phyloP scores from a whole-genome alignment of 2,329 filamentous ascomycete genomes.

The Didymella exigua region DNA sequence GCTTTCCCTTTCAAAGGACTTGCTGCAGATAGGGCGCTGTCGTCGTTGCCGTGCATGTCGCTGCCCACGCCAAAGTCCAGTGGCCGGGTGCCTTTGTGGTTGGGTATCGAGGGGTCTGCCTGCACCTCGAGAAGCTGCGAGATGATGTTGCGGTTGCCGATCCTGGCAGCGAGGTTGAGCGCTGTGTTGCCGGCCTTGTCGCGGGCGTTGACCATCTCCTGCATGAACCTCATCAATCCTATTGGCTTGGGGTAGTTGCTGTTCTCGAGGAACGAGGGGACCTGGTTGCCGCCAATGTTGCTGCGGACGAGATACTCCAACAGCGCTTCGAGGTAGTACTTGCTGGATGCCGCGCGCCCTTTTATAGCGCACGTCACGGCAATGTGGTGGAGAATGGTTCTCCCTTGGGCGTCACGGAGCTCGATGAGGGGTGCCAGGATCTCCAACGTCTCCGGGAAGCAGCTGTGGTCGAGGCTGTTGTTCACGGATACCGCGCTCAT shows the following conservation, averaged over 20 bases:
- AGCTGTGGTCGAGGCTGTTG: slow-evolving; percentile 89
- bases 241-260: slow-evolving; percentile 69
- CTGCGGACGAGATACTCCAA: slow-evolving; percentile 94
- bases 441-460: slow-evolving; percentile 88
- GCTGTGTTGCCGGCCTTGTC: slow-evolving; percentile 95
- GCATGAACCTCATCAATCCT: slow-evolving; percentile 90
- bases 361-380: slow-evolving; percentile 95
- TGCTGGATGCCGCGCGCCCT: slow-evolving; percentile 85
- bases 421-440: slow-evolving; percentile 89
- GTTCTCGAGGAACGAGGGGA: slow-evolving; percentile 55
- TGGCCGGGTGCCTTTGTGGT: slow-evolving; percentile 84
- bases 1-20: slow-evolving; percentile 48
- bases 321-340: slow-evolving; percentile 93
- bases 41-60: slow-evolving; percentile 56
- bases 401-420: slow-evolving; percentile 82
- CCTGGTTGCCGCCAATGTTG: slow-evolving; percentile 45
- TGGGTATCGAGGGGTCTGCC: slow-evolving; percentile 89
- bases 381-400: slow-evolving; percentile 95
- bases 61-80: slow-evolving; percentile 93
- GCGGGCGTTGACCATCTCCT: slow-evolving; percentile 93
- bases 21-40: slow-evolving; percentile 44
- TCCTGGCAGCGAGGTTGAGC: slow-evolving; percentile 88
- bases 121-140: slow-evolving; percentile 96
- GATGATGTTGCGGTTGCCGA: slow-evolving; percentile 92
- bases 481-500: slow-evolving; percentile 93